Evolutionary conservation across 441 rosid species (phyloP).

Genomic region (Pelargonium citronellum): DNA sequence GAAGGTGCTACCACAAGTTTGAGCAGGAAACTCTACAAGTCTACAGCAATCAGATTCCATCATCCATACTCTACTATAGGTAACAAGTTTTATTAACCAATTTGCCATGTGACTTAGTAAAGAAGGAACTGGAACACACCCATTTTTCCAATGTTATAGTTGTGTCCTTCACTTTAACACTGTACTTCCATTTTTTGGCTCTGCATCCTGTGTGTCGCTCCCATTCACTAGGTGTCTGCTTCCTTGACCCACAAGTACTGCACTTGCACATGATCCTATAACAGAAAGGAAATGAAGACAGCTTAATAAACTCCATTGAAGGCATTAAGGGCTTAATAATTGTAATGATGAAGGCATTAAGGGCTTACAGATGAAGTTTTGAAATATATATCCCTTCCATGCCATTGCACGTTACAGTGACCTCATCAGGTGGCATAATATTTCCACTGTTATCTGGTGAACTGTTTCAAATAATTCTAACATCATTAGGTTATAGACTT

Average conservation of each 20-base stretch:
- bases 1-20: neutral
- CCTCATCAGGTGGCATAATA: slow-evolving; percentile 41
- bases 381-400: slow-evolving; percentile 85
- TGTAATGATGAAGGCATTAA: neutral
- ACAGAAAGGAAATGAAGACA: slow-evolving; percentile 19
- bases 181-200: slow-evolving; percentile 97
- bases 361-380: slow-evolving; percentile 65
- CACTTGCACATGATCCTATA: slow-evolving; percentile 78
- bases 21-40: neutral
- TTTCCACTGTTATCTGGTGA: slow-evolving; percentile 36
- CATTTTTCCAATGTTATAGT: slow-evolving; percentile 70
- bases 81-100: neutral
- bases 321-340: slow-evolving; percentile 8
- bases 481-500: slow-evolving; percentile 8
- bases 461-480: slow-evolving; percentile 42
- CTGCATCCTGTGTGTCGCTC: slow-evolving; percentile 93
- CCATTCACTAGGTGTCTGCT: slow-evolving; percentile 87
- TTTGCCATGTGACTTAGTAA: neutral
- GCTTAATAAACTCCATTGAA: neutral
- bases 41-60: neutral
- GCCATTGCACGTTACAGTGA: slow-evolving; percentile 84
- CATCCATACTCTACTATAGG: neutral
- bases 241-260: slow-evolving; percentile 71
- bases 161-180: slow-evolving; percentile 73
- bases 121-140: slow-evolving; percentile 42